These are phyloP conservation scores for Mikania micrantha DNA, from an alignment of 129 eudicot genomes.

Conservation along the genomic window DNA sequence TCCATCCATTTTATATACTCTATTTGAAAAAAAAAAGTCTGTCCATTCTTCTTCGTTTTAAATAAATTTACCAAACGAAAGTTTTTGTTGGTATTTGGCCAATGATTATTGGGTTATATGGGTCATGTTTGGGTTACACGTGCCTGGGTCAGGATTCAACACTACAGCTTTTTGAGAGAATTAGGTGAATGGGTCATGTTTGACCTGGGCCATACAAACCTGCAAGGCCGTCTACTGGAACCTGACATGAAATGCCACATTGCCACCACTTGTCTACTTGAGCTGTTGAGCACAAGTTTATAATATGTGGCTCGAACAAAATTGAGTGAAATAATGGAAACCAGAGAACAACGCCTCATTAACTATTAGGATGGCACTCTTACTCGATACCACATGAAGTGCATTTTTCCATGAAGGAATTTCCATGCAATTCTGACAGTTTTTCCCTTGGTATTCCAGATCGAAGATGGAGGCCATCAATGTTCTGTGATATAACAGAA, in stretches of 20 bases:
- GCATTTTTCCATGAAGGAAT: slow-evolving; percentile 85
- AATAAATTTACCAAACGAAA: too few relatives aligned
- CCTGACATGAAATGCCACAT: neutral
- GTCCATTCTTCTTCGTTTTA: too few relatives aligned
- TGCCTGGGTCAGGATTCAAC: neutral
- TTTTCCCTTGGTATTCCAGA: slow-evolving; percentile 92
- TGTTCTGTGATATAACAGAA: slow-evolving; percentile 47
- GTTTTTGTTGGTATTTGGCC: neutral
- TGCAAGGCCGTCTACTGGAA: neutral
- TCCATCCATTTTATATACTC: too few relatives aligned
- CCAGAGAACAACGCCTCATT: neutral
- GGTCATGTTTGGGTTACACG: neutral
- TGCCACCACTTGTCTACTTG: neutral
- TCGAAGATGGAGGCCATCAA: slow-evolving; percentile 93
- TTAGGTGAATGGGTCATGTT: neutral
- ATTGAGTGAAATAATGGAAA: neutral
- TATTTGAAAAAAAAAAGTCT: too few relatives aligned
- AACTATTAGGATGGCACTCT: slow-evolving; percentile 19
- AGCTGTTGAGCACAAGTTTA: slow-evolving; percentile 14
- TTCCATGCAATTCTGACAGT: slow-evolving; percentile 88
- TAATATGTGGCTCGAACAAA: neutral
- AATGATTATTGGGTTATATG: neutral
- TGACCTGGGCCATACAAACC: neutral
- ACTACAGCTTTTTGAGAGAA: neutral
- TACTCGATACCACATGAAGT: slow-evolving; percentile 73